phyloP scores from a whole-genome alignment of 192 early-diverging fungal genomes.

The Chytriomyces sp. region DNA sequence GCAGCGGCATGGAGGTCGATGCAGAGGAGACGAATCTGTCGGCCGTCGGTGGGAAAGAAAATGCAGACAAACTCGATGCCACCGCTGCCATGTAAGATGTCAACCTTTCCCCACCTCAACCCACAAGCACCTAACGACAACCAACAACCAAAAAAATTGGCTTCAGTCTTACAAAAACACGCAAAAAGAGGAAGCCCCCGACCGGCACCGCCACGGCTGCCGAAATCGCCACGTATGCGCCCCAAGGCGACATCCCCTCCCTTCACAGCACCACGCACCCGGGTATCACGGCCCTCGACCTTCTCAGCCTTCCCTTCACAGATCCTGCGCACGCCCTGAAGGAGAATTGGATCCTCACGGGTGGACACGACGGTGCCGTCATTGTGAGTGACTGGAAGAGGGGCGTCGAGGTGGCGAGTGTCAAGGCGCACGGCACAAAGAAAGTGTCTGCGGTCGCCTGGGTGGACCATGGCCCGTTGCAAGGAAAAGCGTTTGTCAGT shows the following conservation, averaged over 20 bases:
- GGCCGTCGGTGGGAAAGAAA: constrained; percentile 36
- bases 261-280: constrained; percentile 75
- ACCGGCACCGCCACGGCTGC: constrained; percentile 63
- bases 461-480: constrained; percentile 52
- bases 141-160: neutral
- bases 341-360: constrained; percentile 68
- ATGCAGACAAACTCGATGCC: constrained; percentile 38
- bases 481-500: constrained; percentile 64
- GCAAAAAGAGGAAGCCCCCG: constrained; percentile 85
- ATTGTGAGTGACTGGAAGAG: constrained; percentile 67
- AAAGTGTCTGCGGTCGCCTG: constrained; percentile 75
- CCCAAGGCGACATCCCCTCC: constrained; percentile 56
- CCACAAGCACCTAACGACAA: neutral
- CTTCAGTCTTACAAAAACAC: constrained; percentile 43
- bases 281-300: constrained; percentile 54
- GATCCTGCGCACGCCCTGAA: constrained; percentile 18
- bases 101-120: neutral
- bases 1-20: constrained; percentile 56
- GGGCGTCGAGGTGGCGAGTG: constrained; percentile 53
- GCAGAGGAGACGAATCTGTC: constrained; percentile 41
- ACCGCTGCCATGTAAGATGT: constrained; percentile 35
- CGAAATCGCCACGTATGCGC: constrained; percentile 60
- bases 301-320: constrained; percentile 22
- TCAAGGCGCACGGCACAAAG: constrained; percentile 82
- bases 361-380: constrained; percentile 77